Evolutionary conservation across 345 rosid species (phyloP), one percentile per base, ranked within the genome.

Genomic region (Punica granatum): DNA sequence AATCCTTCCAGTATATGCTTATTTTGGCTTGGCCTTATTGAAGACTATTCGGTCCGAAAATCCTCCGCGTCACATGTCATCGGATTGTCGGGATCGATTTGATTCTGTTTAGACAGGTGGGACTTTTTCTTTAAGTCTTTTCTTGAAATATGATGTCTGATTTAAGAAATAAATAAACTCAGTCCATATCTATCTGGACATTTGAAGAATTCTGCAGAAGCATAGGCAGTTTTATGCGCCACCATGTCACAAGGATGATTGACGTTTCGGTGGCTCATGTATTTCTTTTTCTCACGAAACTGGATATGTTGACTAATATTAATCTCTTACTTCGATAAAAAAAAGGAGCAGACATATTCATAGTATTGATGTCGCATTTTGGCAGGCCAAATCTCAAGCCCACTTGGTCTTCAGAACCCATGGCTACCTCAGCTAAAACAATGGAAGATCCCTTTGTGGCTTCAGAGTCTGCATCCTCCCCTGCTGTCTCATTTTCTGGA

Each of bases 401-500:
- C 32, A 64, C 49, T 56, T 56, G 69, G 76, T 64, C 76, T 33
- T 69, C 72, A 34, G 72, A 64, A 69, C 73, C 76, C 15, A 44
- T 30, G n/a, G 14, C 61, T 37, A n/a, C 31, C 34, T 32, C 69
- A 6, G 46, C 59, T 28, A 64, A 68, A 64, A 64, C 37, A 53
- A 56, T 46, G 26, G 72, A 73, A 42, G 66, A 73, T 65, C 72
- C 72, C n/a, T 64, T 68, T 73, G 76, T 28, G 28, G 60, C 67
- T 44, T 59, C 69, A 26, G 72, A 63, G 42, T 44, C 76, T 62
- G 26, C 49, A 32, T 69, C 72, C 42, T 44, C 63, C 31, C 72
- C 19, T 73, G 69, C 48, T 3, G 33, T 61, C 10, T 14, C 76
- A 68, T 69, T 72, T 63, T 69, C 76, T 15, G 69, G 65, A 26